These are phyloP conservation scores for Trametes cingulata DNA, from an alignment of 768 basidiomycete species.

Conservation along the genomic window DNA sequence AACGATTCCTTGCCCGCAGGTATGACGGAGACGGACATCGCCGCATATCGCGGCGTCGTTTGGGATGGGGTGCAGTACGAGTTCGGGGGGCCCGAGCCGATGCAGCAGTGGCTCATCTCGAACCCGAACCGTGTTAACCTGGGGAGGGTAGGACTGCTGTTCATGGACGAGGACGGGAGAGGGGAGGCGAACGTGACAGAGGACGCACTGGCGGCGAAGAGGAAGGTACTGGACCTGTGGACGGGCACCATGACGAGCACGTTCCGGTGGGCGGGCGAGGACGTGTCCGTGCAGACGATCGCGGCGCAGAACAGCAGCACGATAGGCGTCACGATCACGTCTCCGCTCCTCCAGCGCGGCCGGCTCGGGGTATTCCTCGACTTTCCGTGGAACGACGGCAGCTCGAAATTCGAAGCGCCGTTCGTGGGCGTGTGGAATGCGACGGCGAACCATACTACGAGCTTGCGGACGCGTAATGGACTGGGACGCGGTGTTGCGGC, in stretches of 20 bases:
- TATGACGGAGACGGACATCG: conserved; percentile 43
- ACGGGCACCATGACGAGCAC: conserved; percentile 50
- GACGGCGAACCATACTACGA: conserved; percentile 50
- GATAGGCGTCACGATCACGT: conserved; percentile 43
- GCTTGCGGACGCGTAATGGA: conserved; percentile 26
- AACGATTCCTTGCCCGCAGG: conserved; percentile 53
- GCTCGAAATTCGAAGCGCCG: conserved; percentile 53
- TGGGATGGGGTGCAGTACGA: conserved; percentile 56
- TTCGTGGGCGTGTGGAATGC: conserved; percentile 56
- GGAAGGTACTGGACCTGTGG: conserved; percentile 57
- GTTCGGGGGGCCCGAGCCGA: conserved; percentile 45
- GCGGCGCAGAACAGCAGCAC: conserved; percentile 42
- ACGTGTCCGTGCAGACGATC: conserved; percentile 42
- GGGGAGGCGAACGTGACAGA: conserved; percentile 37
- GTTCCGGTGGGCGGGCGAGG: conserved; percentile 40
- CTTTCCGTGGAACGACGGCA: conserved; percentile 65
- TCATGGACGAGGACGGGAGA: conserved; percentile 34
- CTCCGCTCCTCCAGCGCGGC: conserved; percentile 40
- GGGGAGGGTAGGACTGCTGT: conserved; percentile 50
- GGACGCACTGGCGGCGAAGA: conserved; percentile 35
- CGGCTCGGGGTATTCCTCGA: conserved; percentile 53
- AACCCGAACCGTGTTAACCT: conserved; percentile 61
- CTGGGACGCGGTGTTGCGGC: conserved; percentile 31
- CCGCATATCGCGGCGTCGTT: conserved; percentile 48
- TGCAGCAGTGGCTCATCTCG: conserved; percentile 57